Conservation (phyloP, 169 alveolate species). For the Plasmodium adleri region DNA sequence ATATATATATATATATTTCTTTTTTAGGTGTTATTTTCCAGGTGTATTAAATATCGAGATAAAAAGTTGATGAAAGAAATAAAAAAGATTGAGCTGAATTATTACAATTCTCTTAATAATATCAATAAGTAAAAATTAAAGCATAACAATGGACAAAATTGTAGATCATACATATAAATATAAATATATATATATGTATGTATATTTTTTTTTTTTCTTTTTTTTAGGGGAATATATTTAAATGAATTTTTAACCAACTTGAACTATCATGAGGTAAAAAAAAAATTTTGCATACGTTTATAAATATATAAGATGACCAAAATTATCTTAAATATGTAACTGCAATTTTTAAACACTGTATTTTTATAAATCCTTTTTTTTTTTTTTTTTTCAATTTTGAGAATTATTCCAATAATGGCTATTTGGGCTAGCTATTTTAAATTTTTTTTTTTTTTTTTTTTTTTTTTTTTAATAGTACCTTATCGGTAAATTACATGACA, state of each 20-base stretch:
- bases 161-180: not conserved
- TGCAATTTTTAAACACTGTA: not conserved
- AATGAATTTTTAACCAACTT: conserved; percentile 45
- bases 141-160: not conserved
- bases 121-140: conserved; percentile 11
- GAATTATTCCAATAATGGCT: no score
- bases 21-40: conserved; percentile 35
- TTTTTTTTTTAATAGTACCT: conserved; percentile 16
- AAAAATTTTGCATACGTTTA: not conserved
- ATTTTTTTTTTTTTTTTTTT: not conserved
- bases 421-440: not conserved
- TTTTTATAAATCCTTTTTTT: not conserved
- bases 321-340: no score
- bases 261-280: conserved; percentile 52
- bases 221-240: conserved; percentile 17
- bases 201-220: not conserved
- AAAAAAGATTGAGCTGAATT: conserved; percentile 48
- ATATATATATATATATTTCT: not conserved
- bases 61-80: conserved; percentile 58
- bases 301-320: not conserved
- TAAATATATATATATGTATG: not conserved
- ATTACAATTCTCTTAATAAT: conserved; percentile 33
- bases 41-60: conserved; percentile 54
- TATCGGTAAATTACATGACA: conserved; percentile 21
- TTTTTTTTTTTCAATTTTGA: not conserved